A percentile compares a stretch with the other conserved stretches of the same genome.
These are phyloP conservation scores for Quercus alba DNA, from an alignment of 306 rosid genomes.

Conservation along the genomic window DNA sequence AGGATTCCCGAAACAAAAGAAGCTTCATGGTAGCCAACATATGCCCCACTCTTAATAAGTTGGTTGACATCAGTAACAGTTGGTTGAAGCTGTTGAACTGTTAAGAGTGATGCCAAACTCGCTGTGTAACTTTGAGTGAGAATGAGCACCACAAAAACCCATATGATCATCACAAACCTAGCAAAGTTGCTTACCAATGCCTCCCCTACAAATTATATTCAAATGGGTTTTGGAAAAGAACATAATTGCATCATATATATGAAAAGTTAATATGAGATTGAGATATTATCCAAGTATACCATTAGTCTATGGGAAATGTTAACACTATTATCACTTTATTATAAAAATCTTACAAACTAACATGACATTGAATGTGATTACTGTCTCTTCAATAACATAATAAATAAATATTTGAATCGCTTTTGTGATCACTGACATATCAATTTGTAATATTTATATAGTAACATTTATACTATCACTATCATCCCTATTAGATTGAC, in stretches of 20 bases:
- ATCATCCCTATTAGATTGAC: too few relatives aligned
- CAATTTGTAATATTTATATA: too few relatives aligned
- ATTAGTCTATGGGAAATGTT: too few relatives aligned
- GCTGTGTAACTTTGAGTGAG: slow-evolving; percentile 67
- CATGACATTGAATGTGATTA: too few relatives aligned
- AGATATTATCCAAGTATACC: background rate
- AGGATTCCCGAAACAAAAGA: slow-evolving; percentile 40
- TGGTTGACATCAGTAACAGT: slow-evolving; percentile 29
- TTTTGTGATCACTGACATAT: too few relatives aligned
- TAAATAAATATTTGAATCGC: too few relatives aligned
- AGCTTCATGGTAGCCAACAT: slow-evolving; percentile 42
- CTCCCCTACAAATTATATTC: slow-evolving; percentile 38
- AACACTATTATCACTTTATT: too few relatives aligned
- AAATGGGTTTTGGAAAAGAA: background rate
- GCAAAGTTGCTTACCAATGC: slow-evolving; percentile 47
- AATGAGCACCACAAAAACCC: slow-evolving; percentile 63
- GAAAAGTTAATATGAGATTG: background rate
- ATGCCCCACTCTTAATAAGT: slow-evolving; percentile 23
- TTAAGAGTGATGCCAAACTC: slow-evolving; percentile 52
- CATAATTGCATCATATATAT: background rate
- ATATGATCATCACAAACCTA: slow-evolving; percentile 54
- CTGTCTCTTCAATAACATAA: too few relatives aligned
- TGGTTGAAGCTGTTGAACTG: slow-evolving; percentile 54
- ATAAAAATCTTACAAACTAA: too few relatives aligned
- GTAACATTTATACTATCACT: too few relatives aligned